A percentile compares a stretch with the other conserved stretches of the same genome.
These are phyloP conservation scores for Aschersonia sp. DNA, from an alignment of 2,329 filamentous ascomycete species.

Conservation along the genomic window DNA sequence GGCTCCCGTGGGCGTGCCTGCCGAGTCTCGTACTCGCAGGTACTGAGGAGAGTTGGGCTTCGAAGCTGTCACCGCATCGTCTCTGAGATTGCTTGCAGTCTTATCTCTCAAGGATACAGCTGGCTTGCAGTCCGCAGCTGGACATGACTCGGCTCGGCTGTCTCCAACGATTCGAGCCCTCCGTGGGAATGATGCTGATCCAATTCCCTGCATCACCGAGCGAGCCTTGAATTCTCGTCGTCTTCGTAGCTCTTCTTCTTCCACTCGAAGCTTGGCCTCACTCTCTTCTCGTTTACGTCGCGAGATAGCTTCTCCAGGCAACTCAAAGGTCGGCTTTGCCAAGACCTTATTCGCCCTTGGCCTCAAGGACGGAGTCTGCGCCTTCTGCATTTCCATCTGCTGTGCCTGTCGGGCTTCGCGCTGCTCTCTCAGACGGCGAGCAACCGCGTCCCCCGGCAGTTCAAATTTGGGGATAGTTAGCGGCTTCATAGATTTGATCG, in stretches of 20 bases:
- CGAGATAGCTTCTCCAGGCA: slow-evolving; percentile 48
- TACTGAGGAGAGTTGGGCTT: slow-evolving; percentile 7
- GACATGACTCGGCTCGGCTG: slow-evolving; percentile 29
- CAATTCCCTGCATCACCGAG: slow-evolving; percentile 32
- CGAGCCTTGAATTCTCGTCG: slow-evolving; percentile 50
- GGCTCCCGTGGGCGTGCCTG: slow-evolving; percentile 9
- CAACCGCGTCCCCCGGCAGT: slow-evolving; percentile 47
- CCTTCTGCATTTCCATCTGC: slow-evolving; percentile 18
- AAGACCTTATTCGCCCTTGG: slow-evolving; percentile 36
- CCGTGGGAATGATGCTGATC: slow-evolving; percentile 29
- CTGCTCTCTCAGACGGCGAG: slow-evolving; percentile 41
- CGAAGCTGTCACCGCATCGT: slow-evolving; percentile 1
- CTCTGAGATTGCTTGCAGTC: slow-evolving; percentile 8
- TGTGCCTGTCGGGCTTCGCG: slow-evolving; percentile 36
- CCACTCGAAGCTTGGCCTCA: slow-evolving; percentile 36
- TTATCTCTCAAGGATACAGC: slow-evolving; percentile 10
- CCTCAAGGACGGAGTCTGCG: slow-evolving; percentile 24
- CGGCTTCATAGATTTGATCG: slow-evolving; percentile 37
- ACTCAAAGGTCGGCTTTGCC: slow-evolving; percentile 42
- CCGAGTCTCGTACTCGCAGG: slow-evolving; percentile 13
- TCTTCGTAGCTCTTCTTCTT: slow-evolving; percentile 46
- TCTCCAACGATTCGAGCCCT: slow-evolving; percentile 44
- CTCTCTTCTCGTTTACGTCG: slow-evolving; percentile 39
- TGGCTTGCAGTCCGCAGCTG: slow-evolving; percentile 10
- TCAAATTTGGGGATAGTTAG: slow-evolving; percentile 43